These are phyloP conservation scores for Beverwykella pulmonaria DNA, from an alignment of 495 filamentous ascomycete genomes.

Conservation along the genomic window DNA sequence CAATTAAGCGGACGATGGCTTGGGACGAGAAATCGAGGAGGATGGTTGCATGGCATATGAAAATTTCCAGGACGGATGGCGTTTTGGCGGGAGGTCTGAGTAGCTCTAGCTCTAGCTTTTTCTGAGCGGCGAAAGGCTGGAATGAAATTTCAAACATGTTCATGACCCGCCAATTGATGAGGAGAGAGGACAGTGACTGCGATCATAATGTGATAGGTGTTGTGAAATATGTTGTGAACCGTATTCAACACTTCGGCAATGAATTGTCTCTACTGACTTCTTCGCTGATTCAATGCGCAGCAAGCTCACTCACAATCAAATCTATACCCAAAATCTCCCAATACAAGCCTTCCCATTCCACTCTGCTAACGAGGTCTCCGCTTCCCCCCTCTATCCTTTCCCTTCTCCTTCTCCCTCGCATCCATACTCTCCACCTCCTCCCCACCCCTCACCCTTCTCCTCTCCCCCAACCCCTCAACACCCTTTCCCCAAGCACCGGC, in stretches of 20 bases:
- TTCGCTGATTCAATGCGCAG: too few species aligned
- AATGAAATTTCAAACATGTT: conserved; percentile 14
- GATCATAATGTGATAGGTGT: background rate
- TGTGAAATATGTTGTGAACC: background rate
- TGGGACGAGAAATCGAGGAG: background rate
- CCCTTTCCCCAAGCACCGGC: conserved; percentile 59
- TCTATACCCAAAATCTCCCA: too few species aligned
- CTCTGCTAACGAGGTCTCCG: too few species aligned
- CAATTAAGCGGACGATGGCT: conserved; percentile 34
- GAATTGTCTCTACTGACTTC: too few species aligned
- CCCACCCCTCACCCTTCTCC: conserved; percentile 28
- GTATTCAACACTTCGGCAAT: too few species aligned
- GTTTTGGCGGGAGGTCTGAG: conserved; percentile 24
- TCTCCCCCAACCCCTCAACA: conserved; percentile 49
- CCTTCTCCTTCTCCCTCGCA: background rate
- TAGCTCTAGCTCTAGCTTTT: too few species aligned
- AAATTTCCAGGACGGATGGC: conserved; percentile 13
- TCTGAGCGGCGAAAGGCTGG: conserved; percentile 21
- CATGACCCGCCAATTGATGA: conserved; percentile 16
- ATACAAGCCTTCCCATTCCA: too few species aligned
- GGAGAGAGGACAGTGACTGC: background rate
- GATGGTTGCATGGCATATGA: conserved; percentile 8
- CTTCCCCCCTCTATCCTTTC: too few species aligned
- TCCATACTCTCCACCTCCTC: background rate
- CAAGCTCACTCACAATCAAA: too few species aligned